Evolutionary conservation across 1,284 basidiomycete species (phyloP).

Genomic region (Apiotrichum montevideense): DNA sequence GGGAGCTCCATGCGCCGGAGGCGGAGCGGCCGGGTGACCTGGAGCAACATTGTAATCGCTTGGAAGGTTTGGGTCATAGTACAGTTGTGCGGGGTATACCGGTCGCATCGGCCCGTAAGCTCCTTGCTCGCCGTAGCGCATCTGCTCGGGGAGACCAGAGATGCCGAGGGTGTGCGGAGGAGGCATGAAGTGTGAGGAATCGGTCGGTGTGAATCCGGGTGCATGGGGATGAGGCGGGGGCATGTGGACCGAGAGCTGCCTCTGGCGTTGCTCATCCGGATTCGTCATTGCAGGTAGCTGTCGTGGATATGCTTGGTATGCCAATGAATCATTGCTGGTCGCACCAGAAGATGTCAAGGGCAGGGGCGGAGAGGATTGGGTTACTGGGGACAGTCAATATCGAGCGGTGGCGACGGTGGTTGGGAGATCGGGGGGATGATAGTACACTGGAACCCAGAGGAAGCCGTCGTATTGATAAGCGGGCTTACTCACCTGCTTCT

Average conservation of each 20-base stretch:
- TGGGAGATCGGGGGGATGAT: no score
- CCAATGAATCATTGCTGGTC: neutral
- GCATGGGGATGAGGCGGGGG: neutral
- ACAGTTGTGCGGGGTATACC: conserved; percentile 15
- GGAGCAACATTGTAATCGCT: conserved; percentile 9
- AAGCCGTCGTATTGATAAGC: no score
- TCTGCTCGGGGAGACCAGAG: conserved; percentile 4
- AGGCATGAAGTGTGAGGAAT: conserved; percentile 10
- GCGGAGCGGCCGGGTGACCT: neutral
- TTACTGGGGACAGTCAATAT: no score
- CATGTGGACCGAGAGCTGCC: neutral
- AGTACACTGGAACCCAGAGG: no score
- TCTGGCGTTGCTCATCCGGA: neutral
- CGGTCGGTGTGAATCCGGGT: neutral
- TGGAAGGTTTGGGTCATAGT: conserved; percentile 13
- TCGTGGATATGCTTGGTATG: conserved; percentile 3
- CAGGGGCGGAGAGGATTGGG: no score
- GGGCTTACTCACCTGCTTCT: no score
- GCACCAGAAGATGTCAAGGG: neutral
- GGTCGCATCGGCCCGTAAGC: conserved; percentile 1
- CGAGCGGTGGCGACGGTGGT: no score
- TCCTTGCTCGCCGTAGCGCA: conserved; percentile 11
- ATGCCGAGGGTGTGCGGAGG: conserved; percentile 2
- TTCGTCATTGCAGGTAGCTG: neutral
- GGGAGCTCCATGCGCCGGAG: conserved; percentile 1